Conservation (phyloP, 1,284 basidiomycete species). For the Cerrena zonata region DNA sequence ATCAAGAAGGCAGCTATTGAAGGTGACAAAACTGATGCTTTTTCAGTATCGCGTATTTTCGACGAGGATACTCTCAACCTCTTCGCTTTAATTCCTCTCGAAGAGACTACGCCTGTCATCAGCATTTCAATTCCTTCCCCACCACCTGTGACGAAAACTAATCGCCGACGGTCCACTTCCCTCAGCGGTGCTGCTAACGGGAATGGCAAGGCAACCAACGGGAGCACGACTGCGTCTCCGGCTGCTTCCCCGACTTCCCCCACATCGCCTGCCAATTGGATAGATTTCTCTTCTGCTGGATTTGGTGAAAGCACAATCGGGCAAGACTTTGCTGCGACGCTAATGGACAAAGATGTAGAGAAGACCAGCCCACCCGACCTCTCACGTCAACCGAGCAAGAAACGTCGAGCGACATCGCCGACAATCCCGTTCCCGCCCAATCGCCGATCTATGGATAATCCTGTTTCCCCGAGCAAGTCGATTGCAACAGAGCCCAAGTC, state of each 20-base stretch:
- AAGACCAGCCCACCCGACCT: slow-evolving; percentile 40
- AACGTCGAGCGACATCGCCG: slow-evolving; percentile 25
- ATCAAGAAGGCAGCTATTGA: not conserved
- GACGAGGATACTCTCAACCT: slow-evolving; percentile 63
- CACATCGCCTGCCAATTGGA: slow-evolving; percentile 31
- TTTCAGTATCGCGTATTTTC: slow-evolving; percentile 38
- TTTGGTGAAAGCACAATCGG: slow-evolving; percentile 44
- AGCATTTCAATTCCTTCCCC: slow-evolving; percentile 13
- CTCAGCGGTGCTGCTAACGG: slow-evolving; percentile 13
- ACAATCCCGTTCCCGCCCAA: slow-evolving; percentile 12
- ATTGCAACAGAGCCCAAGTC: slow-evolving; percentile 7
- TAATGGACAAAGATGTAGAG: slow-evolving; percentile 57
- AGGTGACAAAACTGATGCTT: slow-evolving; percentile 10
- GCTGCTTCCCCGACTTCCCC: slow-evolving; percentile 12
- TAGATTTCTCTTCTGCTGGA: slow-evolving; percentile 53
- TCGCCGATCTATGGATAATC: slow-evolving; percentile 24
- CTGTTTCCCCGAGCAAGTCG: slow-evolving; percentile 9
- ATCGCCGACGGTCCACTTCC: slow-evolving; percentile 24
- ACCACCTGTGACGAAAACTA: slow-evolving; percentile 8
- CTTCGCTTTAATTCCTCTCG: slow-evolving; percentile 41
- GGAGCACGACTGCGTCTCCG: slow-evolving; percentile 8
- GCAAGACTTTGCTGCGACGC: slow-evolving; percentile 48
- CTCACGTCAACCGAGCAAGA: slow-evolving; percentile 23
- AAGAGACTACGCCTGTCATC: slow-evolving; percentile 13
- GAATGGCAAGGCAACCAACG: slow-evolving; percentile 19